A percentile compares a stretch with the other conserved stretches of the same genome.
Evolutionary conservation across 371 early-diverging fungal genomes (phyloP).

Genomic region (Rhizopus arrhizus): DNA sequence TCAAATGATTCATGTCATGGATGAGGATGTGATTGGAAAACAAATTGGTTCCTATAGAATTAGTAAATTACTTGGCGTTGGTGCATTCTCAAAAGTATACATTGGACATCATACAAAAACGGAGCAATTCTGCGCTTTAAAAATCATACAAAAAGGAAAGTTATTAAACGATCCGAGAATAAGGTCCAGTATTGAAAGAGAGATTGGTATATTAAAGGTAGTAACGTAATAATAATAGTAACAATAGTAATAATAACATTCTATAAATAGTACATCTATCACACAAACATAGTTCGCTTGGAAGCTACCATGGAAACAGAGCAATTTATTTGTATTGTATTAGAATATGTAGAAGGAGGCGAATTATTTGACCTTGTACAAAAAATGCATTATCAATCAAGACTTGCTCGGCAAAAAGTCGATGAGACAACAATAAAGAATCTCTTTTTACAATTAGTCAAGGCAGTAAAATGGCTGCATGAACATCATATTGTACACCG

Average conservation of each 20-base stretch:
- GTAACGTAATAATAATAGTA: not conserved
- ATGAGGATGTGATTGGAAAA: constrained; percentile 37
- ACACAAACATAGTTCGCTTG: constrained; percentile 72
- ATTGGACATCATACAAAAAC: constrained; percentile 29
- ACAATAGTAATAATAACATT: not conserved
- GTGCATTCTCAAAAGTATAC: constrained; percentile 55
- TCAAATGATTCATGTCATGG: constrained; percentile 5
- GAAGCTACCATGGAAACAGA: constrained; percentile 74
- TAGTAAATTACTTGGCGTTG: constrained; percentile 39
- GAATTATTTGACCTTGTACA: constrained; percentile 70
- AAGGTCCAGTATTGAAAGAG: constrained; percentile 50
- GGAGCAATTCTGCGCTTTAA: constrained; percentile 38
- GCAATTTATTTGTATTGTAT: constrained; percentile 61
- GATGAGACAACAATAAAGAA: constrained; percentile 35
- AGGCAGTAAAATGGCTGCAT: constrained; percentile 72
- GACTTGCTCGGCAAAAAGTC: constrained; percentile 13
- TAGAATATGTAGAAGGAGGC: constrained; percentile 68
- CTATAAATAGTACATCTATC: constrained; percentile 54
- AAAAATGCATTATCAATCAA: constrained; percentile 36
- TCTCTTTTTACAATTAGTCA: constrained; percentile 56
- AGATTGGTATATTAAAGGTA: constrained; percentile 52
- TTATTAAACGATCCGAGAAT: constrained; percentile 43
- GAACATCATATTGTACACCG: constrained; percentile 73
- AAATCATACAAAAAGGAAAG: constrained; percentile 44
- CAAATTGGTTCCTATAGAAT: constrained; percentile 40